Evolutionary conservation across 495 filamentous ascomycete genomes (phyloP).

Genomic region (Xylaria palmicola): DNA sequence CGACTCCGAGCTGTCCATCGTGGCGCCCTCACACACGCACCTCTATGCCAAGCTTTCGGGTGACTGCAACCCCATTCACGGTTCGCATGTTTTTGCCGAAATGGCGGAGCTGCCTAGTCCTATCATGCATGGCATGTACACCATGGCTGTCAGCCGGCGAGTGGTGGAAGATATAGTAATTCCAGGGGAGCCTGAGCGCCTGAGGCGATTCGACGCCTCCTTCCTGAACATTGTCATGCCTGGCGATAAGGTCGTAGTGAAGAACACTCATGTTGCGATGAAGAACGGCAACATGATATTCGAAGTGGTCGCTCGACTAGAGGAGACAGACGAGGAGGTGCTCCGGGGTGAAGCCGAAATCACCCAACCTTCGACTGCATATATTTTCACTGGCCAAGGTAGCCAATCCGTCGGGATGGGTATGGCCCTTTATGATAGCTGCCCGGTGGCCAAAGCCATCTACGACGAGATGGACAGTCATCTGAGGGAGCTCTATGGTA

Average conservation of each 20-base stretch:
- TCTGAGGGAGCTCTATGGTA: slow-evolving; percentile 86
- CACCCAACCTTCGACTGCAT: slow-evolving; percentile 77
- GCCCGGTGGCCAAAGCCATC: slow-evolving; percentile 76
- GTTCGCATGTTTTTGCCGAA: slow-evolving; percentile 83
- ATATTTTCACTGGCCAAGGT: slow-evolving; percentile 86
- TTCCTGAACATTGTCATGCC: slow-evolving; percentile 85
- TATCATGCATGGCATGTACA: slow-evolving; percentile 89
- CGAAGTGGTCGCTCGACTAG: slow-evolving; percentile 76
- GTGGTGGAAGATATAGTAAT: slow-evolving; percentile 87
- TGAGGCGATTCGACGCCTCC: slow-evolving; percentile 77
- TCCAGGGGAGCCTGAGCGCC: slow-evolving; percentile 82
- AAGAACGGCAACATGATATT: slow-evolving; percentile 85
- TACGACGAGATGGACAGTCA: slow-evolving; percentile 85
- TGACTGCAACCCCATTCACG: slow-evolving; percentile 88
- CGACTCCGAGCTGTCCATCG: slow-evolving; percentile 71
- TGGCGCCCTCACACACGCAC: slow-evolving; percentile 79
- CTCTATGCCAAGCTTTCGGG: slow-evolving; percentile 83
- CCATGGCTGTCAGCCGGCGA: slow-evolving; percentile 77
- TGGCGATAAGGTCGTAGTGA: slow-evolving; percentile 76
- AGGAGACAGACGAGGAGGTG: slow-evolving; percentile 79
- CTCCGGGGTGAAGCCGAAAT: slow-evolving; percentile 80
- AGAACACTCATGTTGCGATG: slow-evolving; percentile 81
- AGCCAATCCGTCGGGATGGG: slow-evolving; percentile 90
- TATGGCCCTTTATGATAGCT: slow-evolving; percentile 83
- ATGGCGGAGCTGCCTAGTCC: slow-evolving; percentile 80